Evolutionary conservation across 306 rosid species (phyloP).

Genomic region (Cucurbita moschata): DNA sequence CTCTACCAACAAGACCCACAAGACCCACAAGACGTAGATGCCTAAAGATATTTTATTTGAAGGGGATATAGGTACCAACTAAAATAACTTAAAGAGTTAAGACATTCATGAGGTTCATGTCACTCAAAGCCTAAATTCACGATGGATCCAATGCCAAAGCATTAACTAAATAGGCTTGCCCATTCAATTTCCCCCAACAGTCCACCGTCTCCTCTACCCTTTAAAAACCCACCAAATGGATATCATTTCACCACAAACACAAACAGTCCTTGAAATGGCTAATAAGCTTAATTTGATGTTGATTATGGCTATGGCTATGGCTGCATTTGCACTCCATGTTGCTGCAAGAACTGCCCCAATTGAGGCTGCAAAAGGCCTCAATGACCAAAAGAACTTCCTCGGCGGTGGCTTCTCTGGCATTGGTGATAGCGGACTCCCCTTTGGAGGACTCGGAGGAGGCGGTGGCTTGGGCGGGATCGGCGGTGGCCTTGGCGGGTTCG

Average conservation of each 20-base stretch:
- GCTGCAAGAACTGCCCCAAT: constrained; percentile 26
- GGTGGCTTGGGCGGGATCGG: constrained; percentile 9
- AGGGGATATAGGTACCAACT: not conserved
- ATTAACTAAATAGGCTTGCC: not conserved
- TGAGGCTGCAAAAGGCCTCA: constrained; percentile 27
- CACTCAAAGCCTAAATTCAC: not conserved
- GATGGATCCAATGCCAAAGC: not conserved
- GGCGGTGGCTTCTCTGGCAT: constrained; percentile 45
- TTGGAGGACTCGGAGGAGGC: constrained; percentile 14
- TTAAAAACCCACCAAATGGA: not conserved
- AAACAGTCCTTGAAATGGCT: constrained; percentile 15
- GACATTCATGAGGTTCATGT: not conserved
- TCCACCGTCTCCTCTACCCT: not conserved
- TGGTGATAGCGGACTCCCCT: constrained; percentile 44
- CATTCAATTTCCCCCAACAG: not conserved
- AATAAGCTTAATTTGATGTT: constrained; percentile 25
- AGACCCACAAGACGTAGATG: not conserved
- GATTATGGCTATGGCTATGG: constrained; percentile 27
- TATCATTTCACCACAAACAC: not conserved
- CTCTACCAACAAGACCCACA: too few relatives aligned
- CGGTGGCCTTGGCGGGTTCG: not conserved
- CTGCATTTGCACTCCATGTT: constrained; percentile 18
- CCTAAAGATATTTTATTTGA: not conserved
- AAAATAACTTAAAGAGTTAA: not conserved
- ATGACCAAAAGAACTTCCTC: constrained; percentile 58